Percentiles rank a stretch among this genome's conserved stretches.
Evolutionary conservation across 228 moss, liverwort and hornwort species (phyloP).

Genomic region (Sphagnum fallax): DNA sequence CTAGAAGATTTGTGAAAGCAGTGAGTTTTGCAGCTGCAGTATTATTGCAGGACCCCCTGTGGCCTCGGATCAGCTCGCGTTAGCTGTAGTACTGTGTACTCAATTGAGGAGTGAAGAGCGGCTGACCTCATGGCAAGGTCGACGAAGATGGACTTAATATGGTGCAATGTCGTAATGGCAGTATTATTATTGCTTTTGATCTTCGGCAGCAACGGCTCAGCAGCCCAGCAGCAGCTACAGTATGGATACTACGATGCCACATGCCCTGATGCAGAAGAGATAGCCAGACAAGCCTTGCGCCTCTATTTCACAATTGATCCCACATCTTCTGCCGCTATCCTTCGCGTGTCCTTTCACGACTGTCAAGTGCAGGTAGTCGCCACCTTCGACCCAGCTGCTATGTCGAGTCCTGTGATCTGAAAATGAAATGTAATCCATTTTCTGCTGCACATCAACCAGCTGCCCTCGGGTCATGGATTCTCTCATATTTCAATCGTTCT

Average conservation of each 20-base stretch:
- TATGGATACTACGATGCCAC: slow-evolving; percentile 45
- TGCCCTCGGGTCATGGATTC: not conserved
- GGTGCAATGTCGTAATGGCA: not conserved
- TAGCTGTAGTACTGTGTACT: too few relatives aligned
- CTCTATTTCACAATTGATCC: slow-evolving; percentile 23
- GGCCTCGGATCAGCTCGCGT: too few relatives aligned
- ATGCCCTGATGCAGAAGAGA: slow-evolving; percentile 56
- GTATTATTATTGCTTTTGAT: too few relatives aligned
- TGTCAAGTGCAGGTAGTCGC: slow-evolving; percentile 53
- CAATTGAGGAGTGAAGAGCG: too few relatives aligned
- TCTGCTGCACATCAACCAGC: not conserved
- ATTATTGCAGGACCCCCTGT: too few relatives aligned
- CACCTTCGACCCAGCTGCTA: not conserved
- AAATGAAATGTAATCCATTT: not conserved
- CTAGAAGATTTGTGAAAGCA: too few relatives aligned
- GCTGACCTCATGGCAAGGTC: too few relatives aligned
- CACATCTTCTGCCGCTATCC: slow-evolving; percentile 46
- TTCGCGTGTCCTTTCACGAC: slow-evolving; percentile 62
- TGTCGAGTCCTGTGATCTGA: not conserved
- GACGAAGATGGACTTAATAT: not conserved
- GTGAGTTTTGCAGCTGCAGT: too few relatives aligned
- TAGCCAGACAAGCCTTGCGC: slow-evolving; percentile 37
- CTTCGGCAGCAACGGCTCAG: too few relatives aligned
- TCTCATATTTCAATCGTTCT: not conserved
- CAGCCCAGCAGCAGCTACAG: slow-evolving; percentile 33